phyloP scores from a whole-genome alignment of 2,329 filamentous ascomycete genomes.

The Colletotrichum theobromicola region DNA sequence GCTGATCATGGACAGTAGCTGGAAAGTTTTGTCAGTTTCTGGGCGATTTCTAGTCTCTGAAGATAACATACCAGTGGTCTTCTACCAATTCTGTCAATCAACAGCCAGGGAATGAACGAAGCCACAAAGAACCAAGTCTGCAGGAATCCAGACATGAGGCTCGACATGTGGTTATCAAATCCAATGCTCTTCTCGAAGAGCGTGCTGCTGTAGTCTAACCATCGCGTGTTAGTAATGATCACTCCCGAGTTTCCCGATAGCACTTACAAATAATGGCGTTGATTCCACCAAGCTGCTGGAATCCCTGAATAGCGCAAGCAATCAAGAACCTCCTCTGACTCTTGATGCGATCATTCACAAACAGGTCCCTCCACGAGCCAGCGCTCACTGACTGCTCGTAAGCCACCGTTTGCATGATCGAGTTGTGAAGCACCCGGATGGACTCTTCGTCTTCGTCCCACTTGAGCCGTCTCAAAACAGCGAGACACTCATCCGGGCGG shows the following conservation, averaged over 20 bases:
- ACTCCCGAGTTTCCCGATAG: neutral
- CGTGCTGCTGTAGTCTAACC: conserved; percentile 47
- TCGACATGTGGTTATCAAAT: conserved; percentile 45
- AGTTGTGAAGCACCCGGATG: conserved; percentile 29
- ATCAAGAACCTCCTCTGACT: conserved; percentile 34
- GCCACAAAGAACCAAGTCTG: conserved; percentile 50
- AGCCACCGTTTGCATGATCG: conserved; percentile 36
- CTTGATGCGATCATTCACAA: conserved; percentile 36
- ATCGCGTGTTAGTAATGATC: neutral
- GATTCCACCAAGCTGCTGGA: conserved; percentile 54
- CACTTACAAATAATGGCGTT: conserved; percentile 50
- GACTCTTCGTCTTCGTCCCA: conserved; percentile 25
- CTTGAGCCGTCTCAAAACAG: conserved; percentile 42
- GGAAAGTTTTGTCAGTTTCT: neutral
- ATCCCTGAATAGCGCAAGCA: conserved; percentile 32
- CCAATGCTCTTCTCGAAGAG: conserved; percentile 51
- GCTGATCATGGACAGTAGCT: conserved; percentile 44
- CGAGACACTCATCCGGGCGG: conserved; percentile 38
- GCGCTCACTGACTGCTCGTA: conserved; percentile 35
- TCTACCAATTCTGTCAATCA: conserved; percentile 52
- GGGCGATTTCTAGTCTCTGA: neutral
- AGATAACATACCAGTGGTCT: conserved; percentile 23
- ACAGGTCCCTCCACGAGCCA: conserved; percentile 32
- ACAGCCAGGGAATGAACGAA: conserved; percentile 49
- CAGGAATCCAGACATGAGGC: conserved; percentile 57